Conservation (phyloP, 2,329 filamentous ascomycete genomes). For the Fusarium brachygibbosum region DNA sequence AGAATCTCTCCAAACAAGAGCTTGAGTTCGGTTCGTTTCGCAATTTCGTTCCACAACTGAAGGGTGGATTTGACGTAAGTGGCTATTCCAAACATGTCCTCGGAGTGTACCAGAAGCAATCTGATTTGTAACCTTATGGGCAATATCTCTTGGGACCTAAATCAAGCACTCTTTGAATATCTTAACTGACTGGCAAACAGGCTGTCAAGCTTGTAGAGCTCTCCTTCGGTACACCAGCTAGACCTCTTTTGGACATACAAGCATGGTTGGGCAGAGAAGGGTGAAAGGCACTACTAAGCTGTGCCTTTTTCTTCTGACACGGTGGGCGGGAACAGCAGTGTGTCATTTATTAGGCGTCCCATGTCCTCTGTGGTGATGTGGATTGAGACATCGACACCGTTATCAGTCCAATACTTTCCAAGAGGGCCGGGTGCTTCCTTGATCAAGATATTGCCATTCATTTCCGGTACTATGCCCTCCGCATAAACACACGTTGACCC, state of each 20-base stretch:
- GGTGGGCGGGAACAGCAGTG: constrained; percentile 21
- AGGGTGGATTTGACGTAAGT: constrained; percentile 12
- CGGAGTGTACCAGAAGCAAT: too few relatives aligned
- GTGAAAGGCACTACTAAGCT: neutral
- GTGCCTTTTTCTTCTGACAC: rapidly evolving
- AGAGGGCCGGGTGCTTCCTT: constrained; percentile 41
- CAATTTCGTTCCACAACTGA: neutral
- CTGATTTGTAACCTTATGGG: too few relatives aligned
- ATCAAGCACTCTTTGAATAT: too few relatives aligned
- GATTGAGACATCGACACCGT: constrained; percentile 44
- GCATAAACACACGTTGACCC: constrained; percentile 30
- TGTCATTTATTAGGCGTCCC: constrained; percentile 33
- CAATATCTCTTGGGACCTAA: too few relatives aligned
- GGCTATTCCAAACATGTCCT: neutral
- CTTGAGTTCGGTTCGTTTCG: neutral
- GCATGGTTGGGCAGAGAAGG: too few relatives aligned
- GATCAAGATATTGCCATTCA: constrained; percentile 45
- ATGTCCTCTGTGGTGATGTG: constrained; percentile 36
- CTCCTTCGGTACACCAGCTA: neutral
- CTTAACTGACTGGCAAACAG: neutral
- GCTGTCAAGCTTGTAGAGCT: constrained; percentile 7
- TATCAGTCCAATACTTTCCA: constrained; percentile 37
- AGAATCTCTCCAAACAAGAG: neutral
- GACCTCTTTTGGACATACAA: neutral
- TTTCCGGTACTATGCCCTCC: constrained; percentile 43